A percentile compares a stretch with the other conserved stretches of the same genome.
These are phyloP conservation scores for Lophium mytilinum DNA, from an alignment of 495 filamentous ascomycete genomes.

Conservation along the genomic window DNA sequence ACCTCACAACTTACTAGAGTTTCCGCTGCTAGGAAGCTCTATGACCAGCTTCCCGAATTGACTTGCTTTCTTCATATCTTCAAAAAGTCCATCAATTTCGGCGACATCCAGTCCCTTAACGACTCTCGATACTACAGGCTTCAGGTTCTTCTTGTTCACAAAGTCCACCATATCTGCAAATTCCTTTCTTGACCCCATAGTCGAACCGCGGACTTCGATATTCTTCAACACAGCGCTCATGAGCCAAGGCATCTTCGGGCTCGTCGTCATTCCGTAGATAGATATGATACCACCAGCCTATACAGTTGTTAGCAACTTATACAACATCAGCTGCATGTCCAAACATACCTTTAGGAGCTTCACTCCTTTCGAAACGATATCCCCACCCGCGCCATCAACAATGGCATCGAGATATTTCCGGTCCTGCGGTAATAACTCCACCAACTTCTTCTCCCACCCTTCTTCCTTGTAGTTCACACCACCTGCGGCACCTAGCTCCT, in stretches of 20 bases:
- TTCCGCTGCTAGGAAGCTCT: conserved; percentile 24
- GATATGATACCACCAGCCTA: conserved; percentile 35
- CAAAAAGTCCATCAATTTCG: conserved; percentile 35
- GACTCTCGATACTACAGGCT: conserved; percentile 31
- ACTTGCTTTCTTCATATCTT: conserved; percentile 37
- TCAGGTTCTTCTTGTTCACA: conserved; percentile 29
- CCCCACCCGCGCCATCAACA: conserved; percentile 37
- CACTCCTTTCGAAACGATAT: conserved; percentile 31
- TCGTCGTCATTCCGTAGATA: conserved; percentile 36
- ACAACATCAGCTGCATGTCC: not conserved
- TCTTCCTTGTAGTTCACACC: conserved; percentile 37
- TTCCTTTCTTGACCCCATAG: conserved; percentile 41
- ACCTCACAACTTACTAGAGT: conserved; percentile 24
- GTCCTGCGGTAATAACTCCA: conserved; percentile 28
- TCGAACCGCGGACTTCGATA: conserved; percentile 36
- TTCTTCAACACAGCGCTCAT: conserved; percentile 38
- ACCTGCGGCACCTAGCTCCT: conserved; percentile 32
- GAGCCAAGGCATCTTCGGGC: conserved; percentile 33
- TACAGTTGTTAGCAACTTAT: not conserved
- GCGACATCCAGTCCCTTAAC: conserved; percentile 31
- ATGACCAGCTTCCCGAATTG: conserved; percentile 40
- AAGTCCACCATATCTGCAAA: conserved; percentile 39
- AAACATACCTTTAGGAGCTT: conserved; percentile 32
- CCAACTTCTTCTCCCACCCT: conserved; percentile 38
- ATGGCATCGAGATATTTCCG: conserved; percentile 33